These are phyloP conservation scores for Exophiala sp. DNA, from an alignment of 2,329 filamentous ascomycete species.

Conservation along the genomic window DNA sequence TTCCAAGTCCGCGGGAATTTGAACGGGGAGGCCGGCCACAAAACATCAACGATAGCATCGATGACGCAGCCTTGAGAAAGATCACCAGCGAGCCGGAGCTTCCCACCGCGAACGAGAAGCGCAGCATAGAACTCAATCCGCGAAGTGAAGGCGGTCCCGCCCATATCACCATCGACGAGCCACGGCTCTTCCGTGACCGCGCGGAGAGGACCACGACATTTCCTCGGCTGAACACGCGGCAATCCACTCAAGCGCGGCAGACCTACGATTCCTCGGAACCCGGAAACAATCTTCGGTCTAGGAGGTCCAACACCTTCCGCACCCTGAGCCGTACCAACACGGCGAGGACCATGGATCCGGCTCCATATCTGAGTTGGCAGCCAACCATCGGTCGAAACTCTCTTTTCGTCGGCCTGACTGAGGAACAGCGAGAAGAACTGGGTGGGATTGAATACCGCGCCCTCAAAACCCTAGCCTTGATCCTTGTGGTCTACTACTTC, in stretches of 20 bases:
- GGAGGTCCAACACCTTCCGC: constrained; percentile 47
- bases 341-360: constrained; percentile 48
- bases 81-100: constrained; percentile 18
- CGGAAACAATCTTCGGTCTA: constrained; percentile 30
- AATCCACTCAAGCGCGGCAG: constrained; percentile 14
- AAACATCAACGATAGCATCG: constrained; percentile 47
- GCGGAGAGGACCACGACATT: constrained; percentile 20
- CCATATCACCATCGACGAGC: constrained; percentile 47
- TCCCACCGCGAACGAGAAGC: constrained; percentile 27
- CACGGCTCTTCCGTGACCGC: constrained; percentile 39
- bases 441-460: constrained; percentile 95
- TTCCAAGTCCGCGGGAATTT: constrained; percentile 85
- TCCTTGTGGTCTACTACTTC: constrained; percentile 74
- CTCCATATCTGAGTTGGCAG: constrained; percentile 90
- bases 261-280: constrained; percentile 16
- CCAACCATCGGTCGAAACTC: constrained; percentile 92
- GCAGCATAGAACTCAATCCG: constrained; percentile 1
- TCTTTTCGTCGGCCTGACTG: constrained; percentile 77
- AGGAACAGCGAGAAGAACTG: constrained; percentile 88
- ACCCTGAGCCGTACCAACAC: constrained; percentile 45
- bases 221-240: constrained; percentile 21
- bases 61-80: constrained; percentile 31
- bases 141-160: constrained; percentile 10
- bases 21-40: constrained; percentile 72
- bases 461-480: constrained; percentile 73